Percentiles rank a stretch among this genome's conserved stretches.
phyloP scores from a whole-genome alignment of 345 rosid genomes.

The Clausena lansium region DNA sequence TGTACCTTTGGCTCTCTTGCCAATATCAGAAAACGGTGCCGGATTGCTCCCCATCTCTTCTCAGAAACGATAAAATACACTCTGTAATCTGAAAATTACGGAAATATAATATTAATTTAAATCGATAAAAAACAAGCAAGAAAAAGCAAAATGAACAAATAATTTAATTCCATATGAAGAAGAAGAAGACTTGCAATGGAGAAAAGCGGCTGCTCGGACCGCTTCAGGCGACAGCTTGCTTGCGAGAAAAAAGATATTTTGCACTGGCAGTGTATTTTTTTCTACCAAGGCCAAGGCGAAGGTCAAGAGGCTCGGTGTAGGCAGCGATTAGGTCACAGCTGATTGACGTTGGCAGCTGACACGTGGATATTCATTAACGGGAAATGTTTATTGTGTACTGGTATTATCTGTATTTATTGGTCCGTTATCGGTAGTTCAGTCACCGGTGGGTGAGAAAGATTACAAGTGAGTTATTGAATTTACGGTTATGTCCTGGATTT shows the following conservation, averaged over 20 bases:
- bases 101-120: too few relatives aligned
- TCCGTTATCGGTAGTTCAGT: background rate
- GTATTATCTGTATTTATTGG: constrained; percentile 4
- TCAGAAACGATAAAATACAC: constrained; percentile 15
- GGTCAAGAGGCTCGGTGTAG: constrained; percentile 3
- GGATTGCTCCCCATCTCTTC: constrained; percentile 63
- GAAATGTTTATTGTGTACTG: background rate
- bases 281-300: background rate
- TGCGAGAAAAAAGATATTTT: too few relatives aligned
- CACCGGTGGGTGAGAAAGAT: background rate
- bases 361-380: background rate
- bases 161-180: background rate
- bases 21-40: constrained; percentile 73
- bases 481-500: constrained; percentile 3
- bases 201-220: constrained; percentile 14
- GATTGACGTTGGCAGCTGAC: background rate
- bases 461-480: background rate
- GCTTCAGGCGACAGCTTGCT: constrained; percentile 9
- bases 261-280: too few relatives aligned
- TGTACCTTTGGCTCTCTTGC: constrained; percentile 71
- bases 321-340: constrained; percentile 4
- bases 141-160: background rate
- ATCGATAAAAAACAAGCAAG: background rate
- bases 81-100: constrained; percentile 7
- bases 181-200: background rate